These are phyloP conservation scores for Fonsecaea pedrosoi DNA, from an alignment of 2,329 filamentous ascomycete genomes.

Conservation along the genomic window DNA sequence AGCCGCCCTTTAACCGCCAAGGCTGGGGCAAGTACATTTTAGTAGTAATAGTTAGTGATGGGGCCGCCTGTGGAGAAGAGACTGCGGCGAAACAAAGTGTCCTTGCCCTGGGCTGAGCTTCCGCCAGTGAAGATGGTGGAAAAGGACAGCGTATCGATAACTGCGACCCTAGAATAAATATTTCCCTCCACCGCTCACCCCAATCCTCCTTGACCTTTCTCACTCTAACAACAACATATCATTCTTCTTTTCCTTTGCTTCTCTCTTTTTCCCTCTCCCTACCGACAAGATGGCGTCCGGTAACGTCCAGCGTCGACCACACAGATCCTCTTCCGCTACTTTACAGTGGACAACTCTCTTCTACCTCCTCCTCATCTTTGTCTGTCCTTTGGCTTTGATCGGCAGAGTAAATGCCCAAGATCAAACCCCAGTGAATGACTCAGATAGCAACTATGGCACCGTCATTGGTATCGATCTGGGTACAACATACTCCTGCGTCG, in stretches of 20 bases:
- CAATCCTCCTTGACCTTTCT: constrained; percentile 15
- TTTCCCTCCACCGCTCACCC: constrained; percentile 26
- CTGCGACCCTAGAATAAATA: constrained; percentile 32
- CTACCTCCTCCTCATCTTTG: constrained; percentile 89
- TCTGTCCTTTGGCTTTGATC: constrained; percentile 82
- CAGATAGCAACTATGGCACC: constrained; percentile 71
- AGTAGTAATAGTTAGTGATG: not conserved
- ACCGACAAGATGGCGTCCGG: constrained; percentile 23
- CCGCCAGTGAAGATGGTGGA: constrained; percentile 24
- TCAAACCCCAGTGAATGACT: constrained; percentile 67
- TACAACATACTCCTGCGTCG: constrained; percentile 86
- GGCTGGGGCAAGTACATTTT: not conserved
- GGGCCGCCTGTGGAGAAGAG: not conserved
- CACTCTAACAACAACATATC: constrained; percentile 8
- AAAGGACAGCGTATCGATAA: constrained; percentile 38
- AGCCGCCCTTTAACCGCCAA: constrained; percentile 10
- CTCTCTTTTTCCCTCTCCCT: not conserved
- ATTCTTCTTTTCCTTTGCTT: constrained; percentile 14
- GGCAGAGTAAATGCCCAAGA: constrained; percentile 75
- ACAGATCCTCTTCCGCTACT: constrained; percentile 36
- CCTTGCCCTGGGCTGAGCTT: not conserved
- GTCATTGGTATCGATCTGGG: constrained; percentile 96
- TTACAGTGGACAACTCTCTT: constrained; percentile 87
- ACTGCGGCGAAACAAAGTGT: constrained; percentile 11
- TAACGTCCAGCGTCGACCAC: constrained; percentile 38